Evolutionary conservation across 2,329 filamentous ascomycete genomes (phyloP).

Genomic region (Thermothelomyces thermophilus): DNA sequence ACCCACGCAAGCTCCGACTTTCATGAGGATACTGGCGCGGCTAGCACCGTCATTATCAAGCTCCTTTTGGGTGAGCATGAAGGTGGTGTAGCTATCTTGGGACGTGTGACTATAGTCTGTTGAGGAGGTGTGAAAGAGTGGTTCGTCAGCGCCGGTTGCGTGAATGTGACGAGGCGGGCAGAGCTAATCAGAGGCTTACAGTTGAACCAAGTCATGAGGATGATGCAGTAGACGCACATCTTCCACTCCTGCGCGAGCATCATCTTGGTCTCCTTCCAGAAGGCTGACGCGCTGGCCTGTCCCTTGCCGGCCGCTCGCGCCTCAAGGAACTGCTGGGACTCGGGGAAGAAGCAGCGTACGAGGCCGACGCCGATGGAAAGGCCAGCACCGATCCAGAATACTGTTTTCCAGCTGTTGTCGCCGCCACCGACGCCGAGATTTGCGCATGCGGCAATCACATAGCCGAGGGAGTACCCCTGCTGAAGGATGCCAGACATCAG

Average conservation of each 20-base stretch:
- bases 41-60: constrained; percentile 57
- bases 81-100: constrained; percentile 76
- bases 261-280: constrained; percentile 61
- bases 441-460: constrained; percentile 68
- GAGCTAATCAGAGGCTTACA: constrained; percentile 28
- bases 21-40: constrained; percentile 76
- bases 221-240: constrained; percentile 68
- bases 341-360: constrained; percentile 61
- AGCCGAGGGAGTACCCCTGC: constrained; percentile 75
- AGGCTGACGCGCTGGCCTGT: constrained; percentile 41
- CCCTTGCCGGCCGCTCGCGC: constrained; percentile 60
- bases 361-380: constrained; percentile 63
- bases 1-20: constrained; percentile 68
- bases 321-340: constrained; percentile 68
- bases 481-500: constrained; percentile 78
- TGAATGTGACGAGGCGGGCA: too few relatives aligned
- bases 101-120: constrained; percentile 64
- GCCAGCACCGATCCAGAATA: constrained; percentile 66
- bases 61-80: constrained; percentile 68
- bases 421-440: constrained; percentile 65
- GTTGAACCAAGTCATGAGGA: constrained; percentile 65
- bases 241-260: constrained; percentile 69
- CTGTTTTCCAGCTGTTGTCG: constrained; percentile 62
- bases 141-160: neutral
- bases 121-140: constrained; percentile 38